Base-by-base conservation (phyloP, 768 basidiomycete genomes). In the Kondoa malvinella region DNA sequence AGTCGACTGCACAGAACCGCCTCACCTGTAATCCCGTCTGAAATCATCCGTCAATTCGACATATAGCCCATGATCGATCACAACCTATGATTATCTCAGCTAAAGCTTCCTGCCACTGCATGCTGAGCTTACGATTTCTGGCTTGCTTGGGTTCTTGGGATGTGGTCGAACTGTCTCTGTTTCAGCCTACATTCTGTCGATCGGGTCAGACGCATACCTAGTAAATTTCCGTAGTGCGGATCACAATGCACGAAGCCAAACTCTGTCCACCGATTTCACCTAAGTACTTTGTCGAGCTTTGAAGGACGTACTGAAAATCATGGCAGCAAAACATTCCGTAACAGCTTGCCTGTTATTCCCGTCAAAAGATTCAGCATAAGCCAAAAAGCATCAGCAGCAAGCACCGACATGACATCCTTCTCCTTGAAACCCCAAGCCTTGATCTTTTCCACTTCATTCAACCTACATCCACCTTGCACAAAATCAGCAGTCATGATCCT, bases 31-130 rank as follows among this genome's bases (percentile, higher is more conserved):
- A 67, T 92, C 83, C 33, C 81, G 78, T 70, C 83, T 82, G 76
- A 95, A 90, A 1, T 79, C 75, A 21, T 85, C 82, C 17, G 83
- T 76, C 2, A 91, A 81, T 4, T 80, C 79, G 50, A 92, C 87
- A 74, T 94, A 95, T 14, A 96, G 79, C 0, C 92, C 92, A 75
- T 96, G 92, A 75, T 96, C 92, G 72, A 96, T 83, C 15, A 95
- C 80, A 33, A 95, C 87, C 70, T 90, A 87, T 25, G 27, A 8
- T 12, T 14, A 31, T 25, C 14, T 56, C 50, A 56, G 50, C 50
- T 56, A 14, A 56, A 14, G 50, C 14, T 56, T 25, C 25, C 50
- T 56, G 50, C 14, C 25, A 14, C 25, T 56, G 25, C 14, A 14
- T 14, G 14, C 15, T 56, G 15, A 56, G 50, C 74, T 72, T 33